Evolutionary conservation across 805 yeast genomes (phyloP).

Genomic region (Candida schatavii): DNA sequence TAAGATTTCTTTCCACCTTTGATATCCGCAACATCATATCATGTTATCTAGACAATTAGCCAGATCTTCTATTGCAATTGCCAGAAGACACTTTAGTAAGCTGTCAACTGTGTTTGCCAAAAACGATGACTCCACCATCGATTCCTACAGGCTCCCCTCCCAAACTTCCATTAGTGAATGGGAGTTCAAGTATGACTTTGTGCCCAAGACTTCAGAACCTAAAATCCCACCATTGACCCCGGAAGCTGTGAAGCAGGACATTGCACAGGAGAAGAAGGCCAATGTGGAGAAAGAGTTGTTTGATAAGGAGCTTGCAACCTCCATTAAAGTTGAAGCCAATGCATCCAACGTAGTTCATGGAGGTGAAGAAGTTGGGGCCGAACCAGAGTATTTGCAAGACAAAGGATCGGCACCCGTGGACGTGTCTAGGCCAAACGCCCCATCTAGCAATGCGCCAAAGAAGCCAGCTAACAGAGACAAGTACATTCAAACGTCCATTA

Average conservation of each 20-base stretch:
- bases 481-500: constrained; percentile 39
- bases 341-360: constrained; percentile 40
- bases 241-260: constrained; percentile 49
- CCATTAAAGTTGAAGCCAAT: constrained; percentile 45
- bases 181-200: constrained; percentile 48
- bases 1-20: too few species aligned
- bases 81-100: constrained; percentile 6
- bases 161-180: constrained; percentile 46
- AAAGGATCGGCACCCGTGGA: constrained; percentile 37
- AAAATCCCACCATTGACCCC: constrained; percentile 45
- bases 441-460: constrained; percentile 6
- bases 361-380: constrained; percentile 37
- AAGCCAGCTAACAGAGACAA: constrained; percentile 38
- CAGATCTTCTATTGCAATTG: not conserved
- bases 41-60: constrained; percentile 2
- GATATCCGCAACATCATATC: too few species aligned
- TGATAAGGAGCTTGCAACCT: constrained; percentile 29
- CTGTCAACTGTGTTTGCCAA: constrained; percentile 34
- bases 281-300: constrained; percentile 37
- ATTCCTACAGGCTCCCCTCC: constrained; percentile 51
- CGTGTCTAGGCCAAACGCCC: constrained; percentile 15
- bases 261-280: constrained; percentile 40
- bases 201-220: constrained; percentile 39
- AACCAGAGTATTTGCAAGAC: constrained; percentile 39
- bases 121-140: constrained; percentile 58